Evolutionary conservation across 257 asterid genomes (phyloP), one percentile per base, ranked within the genome.

Genomic region (Marsdenia floribunda): DNA sequence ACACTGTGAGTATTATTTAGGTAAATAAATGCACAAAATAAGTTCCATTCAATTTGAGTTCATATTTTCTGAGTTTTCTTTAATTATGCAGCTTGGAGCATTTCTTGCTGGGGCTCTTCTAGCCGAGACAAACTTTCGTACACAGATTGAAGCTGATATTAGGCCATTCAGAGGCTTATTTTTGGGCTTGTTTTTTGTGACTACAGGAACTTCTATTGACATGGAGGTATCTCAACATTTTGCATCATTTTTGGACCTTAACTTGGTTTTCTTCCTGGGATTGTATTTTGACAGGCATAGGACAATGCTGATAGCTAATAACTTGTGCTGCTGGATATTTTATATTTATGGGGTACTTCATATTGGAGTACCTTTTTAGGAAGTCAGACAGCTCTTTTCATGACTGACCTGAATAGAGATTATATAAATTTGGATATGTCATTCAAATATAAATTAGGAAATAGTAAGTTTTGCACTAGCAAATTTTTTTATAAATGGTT

Each of bases 131-230:
- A 95, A 95, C 80, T 95, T 87, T 80, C 97, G 99, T 55, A 95
- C 99, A 71, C 99, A 95, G 87, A 89, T 95, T 78, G 99, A 95
- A 87, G 99, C 99, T 78, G 99, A 95, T 86, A 95, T 95, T 75
- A 87, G 97, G 90, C 99, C 99, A 78, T 95, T 95, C 82, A 84
- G 98, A 84, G 99, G 99, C 78, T 86, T 95, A 78, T 96, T 95
- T 80, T 93, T 95, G 75, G 99, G 99, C 76, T 83, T 95, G 81
- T 95, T 95, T 83, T 95, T 95, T 75, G 98, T 95, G 85, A 92
- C 99, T 74, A 95, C 99, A 21, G 99, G 99, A 75, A 85, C 96
- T 84, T 95, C 99, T 75, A 87, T 95, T 76, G 99, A 95, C 81
- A 95, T 82, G 89, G 92, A 89, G 97, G 99, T 94, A 86, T 69